Conservation (phyloP, 2,329 filamentous ascomycete genomes). For the Phialophora tarda region DNA sequence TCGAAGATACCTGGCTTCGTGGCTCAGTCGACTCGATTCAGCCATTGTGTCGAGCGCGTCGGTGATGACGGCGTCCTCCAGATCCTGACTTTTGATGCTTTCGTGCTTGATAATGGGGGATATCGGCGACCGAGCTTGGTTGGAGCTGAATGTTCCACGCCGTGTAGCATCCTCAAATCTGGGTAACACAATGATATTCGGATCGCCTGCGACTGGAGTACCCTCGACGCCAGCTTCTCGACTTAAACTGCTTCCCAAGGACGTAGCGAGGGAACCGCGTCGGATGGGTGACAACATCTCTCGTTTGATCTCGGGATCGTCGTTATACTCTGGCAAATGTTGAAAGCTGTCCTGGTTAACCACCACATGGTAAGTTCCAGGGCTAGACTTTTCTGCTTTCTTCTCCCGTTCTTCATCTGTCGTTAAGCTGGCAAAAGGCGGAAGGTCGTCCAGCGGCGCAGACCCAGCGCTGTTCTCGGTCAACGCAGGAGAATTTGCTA, state of each 20-base stretch:
- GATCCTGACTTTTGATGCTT: constrained; percentile 24
- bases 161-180: constrained; percentile 56
- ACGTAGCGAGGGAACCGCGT: constrained; percentile 41
- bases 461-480: constrained; percentile 43
- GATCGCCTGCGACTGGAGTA: constrained; percentile 45
- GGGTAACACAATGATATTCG: constrained; percentile 58
- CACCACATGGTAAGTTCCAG: constrained; percentile 63
- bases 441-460: constrained; percentile 54
- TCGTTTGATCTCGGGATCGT: constrained; percentile 44
- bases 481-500: constrained; percentile 42
- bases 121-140: constrained; percentile 44
- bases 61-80: constrained; percentile 23
- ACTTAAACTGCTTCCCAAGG: constrained; percentile 42
- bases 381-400: constrained; percentile 58
- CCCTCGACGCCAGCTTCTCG: constrained; percentile 41
- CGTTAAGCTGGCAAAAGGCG: constrained; percentile 59
- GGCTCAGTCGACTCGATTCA: constrained; percentile 24
- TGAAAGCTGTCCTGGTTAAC: constrained; percentile 62
- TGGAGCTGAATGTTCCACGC: constrained; percentile 44
- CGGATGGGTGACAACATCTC: constrained; percentile 38
- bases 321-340: constrained; percentile 57
- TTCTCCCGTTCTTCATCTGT: constrained; percentile 64
- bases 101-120: constrained; percentile 39
- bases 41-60: constrained; percentile 26
- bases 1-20: constrained; percentile 46